Base-by-base conservation (phyloP, 129 eudicot genomes). In the Saussurea involucrata region DNA sequence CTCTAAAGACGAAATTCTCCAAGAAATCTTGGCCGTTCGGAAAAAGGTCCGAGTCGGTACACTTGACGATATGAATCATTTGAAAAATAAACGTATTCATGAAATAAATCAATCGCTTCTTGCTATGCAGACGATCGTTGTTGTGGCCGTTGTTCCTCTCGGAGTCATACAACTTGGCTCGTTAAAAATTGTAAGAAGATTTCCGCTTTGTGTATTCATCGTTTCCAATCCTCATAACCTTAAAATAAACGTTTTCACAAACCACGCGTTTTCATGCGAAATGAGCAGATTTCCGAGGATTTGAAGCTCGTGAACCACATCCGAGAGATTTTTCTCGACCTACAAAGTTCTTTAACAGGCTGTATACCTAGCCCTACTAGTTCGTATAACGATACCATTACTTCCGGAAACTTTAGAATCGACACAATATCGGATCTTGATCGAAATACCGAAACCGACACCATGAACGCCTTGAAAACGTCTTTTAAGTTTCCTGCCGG, bases 131-230 rank as follows among this genome's bases (percentile, higher is more conserved):
- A 95, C 99, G 44, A 79, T 90, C 86, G 95, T 84, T 36, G 84
- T 90, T 76, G 92, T 88, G 64, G 86, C 95, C 66, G 90, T 92
- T 76, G 81, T 87, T 85, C 96, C 99, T 29, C 87, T 83, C 83
- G 99, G 97, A 80, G 99, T 95, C 55, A 68, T 95, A 75, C 97
- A 92, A 80, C 95, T 95, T 76, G 99, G 99, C 73, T 92, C 99
- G 3, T 67, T 90, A 44, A 86, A 83, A 60, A 82, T 77, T 8
- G 99, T 95, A 85, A 83, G 95, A 60, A 4, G 9, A 76, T 34
- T 78, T 60, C 32, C 24, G 21, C 37, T 8, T 58, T 57, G 10
- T 21, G 4, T 6, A 5, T 57, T 57, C 24, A 7, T 57, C 18
- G 17, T 20, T 57, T 21, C 64, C 24, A 4, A 57, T 57, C 25